phyloP scores from a whole-genome alignment of 768 basidiomycete genomes.

The Kwoniella europaea region DNA sequence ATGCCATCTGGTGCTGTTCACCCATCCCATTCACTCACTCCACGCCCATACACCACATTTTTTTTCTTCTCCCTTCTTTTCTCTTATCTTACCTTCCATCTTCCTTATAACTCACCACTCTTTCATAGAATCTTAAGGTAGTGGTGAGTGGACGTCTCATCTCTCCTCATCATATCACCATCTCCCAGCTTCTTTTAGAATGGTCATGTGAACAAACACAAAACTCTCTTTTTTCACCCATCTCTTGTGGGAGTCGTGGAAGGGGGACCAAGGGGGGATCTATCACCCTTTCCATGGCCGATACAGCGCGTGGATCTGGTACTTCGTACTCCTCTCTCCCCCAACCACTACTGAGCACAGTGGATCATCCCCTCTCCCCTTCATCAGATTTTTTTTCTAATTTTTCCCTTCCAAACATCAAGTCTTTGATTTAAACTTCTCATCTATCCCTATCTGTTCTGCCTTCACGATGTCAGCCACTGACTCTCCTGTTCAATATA shows the following conservation, averaged over 20 bases:
- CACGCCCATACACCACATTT: constrained; percentile 4
- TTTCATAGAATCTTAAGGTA: constrained; percentile 38
- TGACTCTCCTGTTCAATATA: constrained; percentile 22
- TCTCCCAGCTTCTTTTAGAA: too few species aligned
- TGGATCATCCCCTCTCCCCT: background rate
- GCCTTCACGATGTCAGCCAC: constrained; percentile 4
- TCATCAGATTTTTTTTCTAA: background rate
- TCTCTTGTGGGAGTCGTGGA: background rate
- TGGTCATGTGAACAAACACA: background rate
- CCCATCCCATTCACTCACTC: background rate
- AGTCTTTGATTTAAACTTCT: background rate
- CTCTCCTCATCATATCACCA: background rate
- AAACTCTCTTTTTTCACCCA: background rate
- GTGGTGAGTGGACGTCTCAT: constrained; percentile 12
- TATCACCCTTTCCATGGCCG: background rate
- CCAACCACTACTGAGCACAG: background rate
- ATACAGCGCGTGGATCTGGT: constrained; percentile 7
- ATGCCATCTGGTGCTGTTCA: background rate
- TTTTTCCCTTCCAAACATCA: background rate
- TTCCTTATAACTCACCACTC: constrained; percentile 57
- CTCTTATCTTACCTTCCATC: constrained; percentile 21
- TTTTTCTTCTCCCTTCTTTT: constrained; percentile 48
- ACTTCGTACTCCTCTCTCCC: background rate
- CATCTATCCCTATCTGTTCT: background rate
- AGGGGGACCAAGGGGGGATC: background rate